A percentile compares a stretch with the other conserved stretches of the same genome.
Conservation (phyloP, 768 basidiomycete species). For the Glaciozyma martinii region DNA sequence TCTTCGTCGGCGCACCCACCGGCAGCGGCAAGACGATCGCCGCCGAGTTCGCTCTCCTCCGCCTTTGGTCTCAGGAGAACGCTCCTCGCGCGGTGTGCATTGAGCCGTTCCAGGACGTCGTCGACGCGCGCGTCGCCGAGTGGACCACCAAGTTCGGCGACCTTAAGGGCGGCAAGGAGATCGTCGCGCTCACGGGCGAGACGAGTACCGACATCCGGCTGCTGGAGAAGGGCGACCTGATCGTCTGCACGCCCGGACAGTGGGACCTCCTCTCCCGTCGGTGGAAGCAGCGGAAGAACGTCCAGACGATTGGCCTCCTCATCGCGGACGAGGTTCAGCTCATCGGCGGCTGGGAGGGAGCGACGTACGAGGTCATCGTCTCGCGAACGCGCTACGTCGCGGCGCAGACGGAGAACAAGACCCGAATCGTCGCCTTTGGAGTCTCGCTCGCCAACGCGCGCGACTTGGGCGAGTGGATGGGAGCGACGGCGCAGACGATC, state of each 20-base stretch:
- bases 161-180: slow-evolving; percentile 85
- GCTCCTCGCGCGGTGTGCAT: slow-evolving; percentile 81
- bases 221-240: slow-evolving; percentile 82
- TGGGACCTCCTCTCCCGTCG: slow-evolving; percentile 92
- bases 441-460: slow-evolving; percentile 92
- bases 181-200: slow-evolving; percentile 88
- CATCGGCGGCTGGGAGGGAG: slow-evolving; percentile 87
- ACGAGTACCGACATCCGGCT: slow-evolving; percentile 81
- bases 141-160: slow-evolving; percentile 76
- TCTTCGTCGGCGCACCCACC: slow-evolving; percentile 92
- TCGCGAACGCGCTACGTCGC: slow-evolving; percentile 95
- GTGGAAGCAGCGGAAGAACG: slow-evolving; percentile 95
- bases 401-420: slow-evolving; percentile 83
- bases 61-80: slow-evolving; percentile 86
- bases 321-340: slow-evolving; percentile 95
- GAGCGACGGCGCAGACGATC: slow-evolving; percentile 80
- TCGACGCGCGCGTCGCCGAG: slow-evolving; percentile 76
- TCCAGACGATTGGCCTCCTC: slow-evolving; percentile 80
- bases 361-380: slow-evolving; percentile 91
- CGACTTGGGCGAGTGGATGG: slow-evolving; percentile 97
- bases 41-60: slow-evolving; percentile 87
- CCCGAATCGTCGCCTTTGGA: slow-evolving; percentile 86
- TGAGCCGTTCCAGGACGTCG: slow-evolving; percentile 96
- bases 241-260: slow-evolving; percentile 90
- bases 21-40: slow-evolving; percentile 96